phyloP scores from a whole-genome alignment of 2,329 filamentous ascomycete species.

The Phialocephala subalpina region DNA sequence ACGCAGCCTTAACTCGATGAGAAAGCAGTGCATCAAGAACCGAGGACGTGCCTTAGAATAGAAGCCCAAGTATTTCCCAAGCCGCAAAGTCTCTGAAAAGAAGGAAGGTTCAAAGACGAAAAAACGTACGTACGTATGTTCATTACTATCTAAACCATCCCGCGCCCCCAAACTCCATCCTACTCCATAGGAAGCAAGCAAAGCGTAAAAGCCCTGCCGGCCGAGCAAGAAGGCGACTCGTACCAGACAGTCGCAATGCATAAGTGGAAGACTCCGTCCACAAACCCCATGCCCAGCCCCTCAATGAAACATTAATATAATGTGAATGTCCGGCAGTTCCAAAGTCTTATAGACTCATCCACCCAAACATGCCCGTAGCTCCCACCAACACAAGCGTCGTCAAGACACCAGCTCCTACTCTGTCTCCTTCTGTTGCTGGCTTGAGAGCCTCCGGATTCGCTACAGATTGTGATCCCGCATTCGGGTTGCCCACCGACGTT shows the following conservation, averaged over 20 bases:
- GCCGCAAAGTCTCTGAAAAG: too few relatives aligned
- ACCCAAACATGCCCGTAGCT: constrained; percentile 45
- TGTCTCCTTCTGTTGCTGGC: constrained; percentile 48
- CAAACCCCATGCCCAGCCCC: neutral
- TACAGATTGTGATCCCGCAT: constrained; percentile 36
- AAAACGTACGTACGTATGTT: neutral
- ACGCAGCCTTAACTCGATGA: too few relatives aligned
- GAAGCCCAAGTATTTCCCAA: too few relatives aligned
- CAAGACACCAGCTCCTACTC: constrained; percentile 51
- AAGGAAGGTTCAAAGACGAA: neutral
- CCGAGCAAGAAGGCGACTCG: neutral
- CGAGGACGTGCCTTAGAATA: too few relatives aligned
- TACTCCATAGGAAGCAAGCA: constrained; percentile 4
- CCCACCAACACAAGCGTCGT: constrained; percentile 46
- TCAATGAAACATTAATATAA: constrained; percentile 1
- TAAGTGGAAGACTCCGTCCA: neutral
- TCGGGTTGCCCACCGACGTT: constrained; percentile 39
- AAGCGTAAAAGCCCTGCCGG: neutral
- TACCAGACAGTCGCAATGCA: constrained; percentile 3
- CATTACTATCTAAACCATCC: constrained; percentile 7
- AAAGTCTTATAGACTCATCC: constrained; percentile 42
- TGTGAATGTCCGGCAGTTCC: neutral
- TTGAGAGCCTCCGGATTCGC: constrained; percentile 27
- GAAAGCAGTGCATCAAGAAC: too few relatives aligned
- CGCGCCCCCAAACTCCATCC: neutral